These are phyloP conservation scores for Ilyonectria robusta DNA, from an alignment of 2,329 filamentous ascomycete species.

Conservation along the genomic window DNA sequence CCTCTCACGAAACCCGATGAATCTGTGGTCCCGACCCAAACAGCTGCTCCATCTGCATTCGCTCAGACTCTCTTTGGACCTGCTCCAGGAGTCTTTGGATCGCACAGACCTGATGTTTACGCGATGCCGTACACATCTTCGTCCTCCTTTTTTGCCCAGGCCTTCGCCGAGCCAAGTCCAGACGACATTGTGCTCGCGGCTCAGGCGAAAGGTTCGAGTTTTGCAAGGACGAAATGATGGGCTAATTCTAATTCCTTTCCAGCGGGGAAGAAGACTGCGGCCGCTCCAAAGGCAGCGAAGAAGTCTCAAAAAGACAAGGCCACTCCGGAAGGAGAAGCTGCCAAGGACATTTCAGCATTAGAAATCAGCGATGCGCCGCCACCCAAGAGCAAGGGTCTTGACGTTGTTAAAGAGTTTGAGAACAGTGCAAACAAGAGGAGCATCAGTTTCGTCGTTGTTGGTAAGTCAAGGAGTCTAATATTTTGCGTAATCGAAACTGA, in stretches of 20 bases:
- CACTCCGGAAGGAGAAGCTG: constrained; percentile 40
- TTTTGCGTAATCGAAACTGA: background rate
- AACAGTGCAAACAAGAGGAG: constrained; percentile 83
- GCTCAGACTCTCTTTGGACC: constrained; percentile 67
- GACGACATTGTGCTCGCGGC: constrained; percentile 91
- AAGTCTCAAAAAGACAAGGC: constrained; percentile 57
- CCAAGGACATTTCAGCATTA: constrained; percentile 51
- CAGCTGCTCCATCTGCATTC: constrained; percentile 67
- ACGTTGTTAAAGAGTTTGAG: constrained; percentile 86
- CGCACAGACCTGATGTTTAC: constrained; percentile 52
- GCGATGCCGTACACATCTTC: constrained; percentile 66
- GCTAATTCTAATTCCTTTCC: constrained; percentile 66
- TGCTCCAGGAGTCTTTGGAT: constrained; percentile 49
- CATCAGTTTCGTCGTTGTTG: constrained; percentile 93
- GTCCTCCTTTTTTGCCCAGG: constrained; percentile 66
- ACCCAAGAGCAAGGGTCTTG: constrained; percentile 82
- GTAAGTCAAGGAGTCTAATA: constrained; percentile 62
- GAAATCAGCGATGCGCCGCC: constrained; percentile 68
- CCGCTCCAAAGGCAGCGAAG: constrained; percentile 54
- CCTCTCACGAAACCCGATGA: background rate
- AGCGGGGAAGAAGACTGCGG: constrained; percentile 68
- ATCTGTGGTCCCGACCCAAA: constrained; percentile 3
- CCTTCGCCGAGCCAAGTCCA: constrained; percentile 89
- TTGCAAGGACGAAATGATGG: constrained; percentile 64
- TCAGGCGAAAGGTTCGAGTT: constrained; percentile 88